Evolutionary conservation across 805 yeast species (phyloP), one percentile per base, ranked within the genome.

Genomic region (Yamadazyma philogaea): DNA sequence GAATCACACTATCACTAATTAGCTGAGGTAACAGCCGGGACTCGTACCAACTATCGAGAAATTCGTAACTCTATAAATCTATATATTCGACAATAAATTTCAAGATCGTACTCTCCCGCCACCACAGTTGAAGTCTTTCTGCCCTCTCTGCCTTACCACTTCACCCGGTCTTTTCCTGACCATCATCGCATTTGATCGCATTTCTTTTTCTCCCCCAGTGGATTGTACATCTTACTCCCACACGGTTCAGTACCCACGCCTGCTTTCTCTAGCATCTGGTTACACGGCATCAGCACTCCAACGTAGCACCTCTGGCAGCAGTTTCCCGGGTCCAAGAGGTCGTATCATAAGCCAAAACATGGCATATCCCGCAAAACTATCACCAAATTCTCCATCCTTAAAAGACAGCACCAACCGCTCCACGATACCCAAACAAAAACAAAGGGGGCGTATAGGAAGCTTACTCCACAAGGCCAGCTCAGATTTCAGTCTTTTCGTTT

Each of bases 381-480:
- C 12, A 5, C 28, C 28, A 24, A 24, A 24, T 24, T 11, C 12
- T 24, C 12, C 28, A 7, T 24, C 28, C 3, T 3, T n/a, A 11
- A 24, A 24, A 24, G 12, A n/a, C 10, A 24, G n/a, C 8, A 24
- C 28, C 10, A 24, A n/a, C 28, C 28, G 28, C 8, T 24, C 28
- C 10, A 11, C 28, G 12, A 24, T 4, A 24, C 8, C 28, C 28
- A 24, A 24, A 24, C 28, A 24, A 7, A 11, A n/a, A 24, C 28
- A 24, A 7, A 24, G 10, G 10, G 26, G 40, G 15, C 16, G 37
- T 27, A 39, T 40, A 14, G 39, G 43, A 5, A 19, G 42, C 2
- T 37, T 71, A 19, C 56, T 77, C 34, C 60, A 65, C 43, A 69
- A 63, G 40, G 52, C 77, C 7, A 61, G 74, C 1, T 43, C 62